phyloP scores from a whole-genome alignment of 495 filamentous ascomycete species.

The Aspergillus homomorphus region DNA sequence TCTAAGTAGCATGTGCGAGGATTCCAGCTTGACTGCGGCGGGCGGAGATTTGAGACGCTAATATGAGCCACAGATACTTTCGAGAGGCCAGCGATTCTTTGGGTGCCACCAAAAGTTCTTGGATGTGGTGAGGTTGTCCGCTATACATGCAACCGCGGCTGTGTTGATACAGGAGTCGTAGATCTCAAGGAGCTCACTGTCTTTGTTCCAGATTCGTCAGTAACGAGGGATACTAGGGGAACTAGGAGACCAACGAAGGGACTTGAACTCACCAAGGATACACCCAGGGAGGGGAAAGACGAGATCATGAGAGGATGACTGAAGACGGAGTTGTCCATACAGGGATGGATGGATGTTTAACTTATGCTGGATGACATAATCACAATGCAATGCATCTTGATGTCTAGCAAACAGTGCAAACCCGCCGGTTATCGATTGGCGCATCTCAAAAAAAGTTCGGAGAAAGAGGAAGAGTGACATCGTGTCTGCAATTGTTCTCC shows the following conservation, averaged over 20 bases:
- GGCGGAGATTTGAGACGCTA: conserved; percentile 19
- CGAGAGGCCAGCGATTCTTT: conserved; percentile 9
- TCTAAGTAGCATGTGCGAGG: conserved; percentile 20
- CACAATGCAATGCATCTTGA: background rate
- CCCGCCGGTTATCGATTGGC: conserved; percentile 29
- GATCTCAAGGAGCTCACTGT: background rate
- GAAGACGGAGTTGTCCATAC: background rate
- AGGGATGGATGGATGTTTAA: background rate
- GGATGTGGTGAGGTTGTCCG: conserved; percentile 4
- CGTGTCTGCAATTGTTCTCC: conserved; percentile 7
- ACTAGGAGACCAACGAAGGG: conserved; percentile 2
- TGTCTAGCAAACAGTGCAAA: conserved; percentile 43
- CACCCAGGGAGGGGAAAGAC: background rate
- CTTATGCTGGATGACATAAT: no score
- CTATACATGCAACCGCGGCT: background rate
- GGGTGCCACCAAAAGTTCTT: conserved; percentile 7
- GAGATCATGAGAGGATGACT: background rate
- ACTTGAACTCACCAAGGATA: background rate
- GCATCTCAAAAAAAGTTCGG: conserved; percentile 25
- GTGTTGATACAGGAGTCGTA: background rate
- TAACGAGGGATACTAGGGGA: conserved; percentile 18
- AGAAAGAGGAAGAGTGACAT: conserved; percentile 15
- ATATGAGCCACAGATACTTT: conserved; percentile 16
- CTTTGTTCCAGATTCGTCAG: conserved; percentile 4
- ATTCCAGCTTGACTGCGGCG: conserved; percentile 10